Base-by-base conservation (phyloP, 1,139 yeast species). In the Pneumocystis murina region DNA sequence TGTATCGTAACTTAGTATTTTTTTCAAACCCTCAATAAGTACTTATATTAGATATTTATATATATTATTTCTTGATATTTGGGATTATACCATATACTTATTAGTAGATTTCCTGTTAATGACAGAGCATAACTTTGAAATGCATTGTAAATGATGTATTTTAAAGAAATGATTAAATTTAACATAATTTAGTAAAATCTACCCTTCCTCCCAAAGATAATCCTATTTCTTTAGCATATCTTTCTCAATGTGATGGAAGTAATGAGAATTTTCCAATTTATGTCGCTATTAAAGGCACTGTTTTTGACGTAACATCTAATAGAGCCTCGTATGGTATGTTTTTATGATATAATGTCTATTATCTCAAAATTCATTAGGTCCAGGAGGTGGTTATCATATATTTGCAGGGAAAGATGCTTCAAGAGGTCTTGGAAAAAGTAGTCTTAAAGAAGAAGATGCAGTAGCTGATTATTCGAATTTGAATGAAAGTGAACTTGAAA, bases 331-430 rank as follows among this genome's bases (percentile, higher is more conserved):
- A 89, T 70, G 95, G 94, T 0, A 85, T 85, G 0, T 3, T 24
- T 40, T 40, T n/a, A 40, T 40, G 10, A 40, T 2, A 3, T 40
- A n/a, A n/a, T n/a, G 7, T 16, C n/a, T 14, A 54, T 30, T 30
- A 12, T 3, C 35, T 36, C 8, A 38, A 36, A 14, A 17, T 35
- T 6, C 3, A 2, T 8, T 7, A 58, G 48, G 41, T 8, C 48
- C 41, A 17, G 92, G 89, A 0, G 81, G 83, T 68, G 83, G 85
- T 38, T 89, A 89, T 74, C 84, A 84, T 70, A 82, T 79, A 43
- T 79, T 89, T 62, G 87, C 85, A 6, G 96, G 91, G 1, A 83
- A 82, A 68, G 96, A 89, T 68, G 86, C 87, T 17, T 83, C 88
- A 28, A 75, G 94, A 65, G 84, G 90, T 1, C 76, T 89, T 64